Evolutionary conservation across 345 rosid genomes (phyloP).

Genomic region (Hibiscus trionum): DNA sequence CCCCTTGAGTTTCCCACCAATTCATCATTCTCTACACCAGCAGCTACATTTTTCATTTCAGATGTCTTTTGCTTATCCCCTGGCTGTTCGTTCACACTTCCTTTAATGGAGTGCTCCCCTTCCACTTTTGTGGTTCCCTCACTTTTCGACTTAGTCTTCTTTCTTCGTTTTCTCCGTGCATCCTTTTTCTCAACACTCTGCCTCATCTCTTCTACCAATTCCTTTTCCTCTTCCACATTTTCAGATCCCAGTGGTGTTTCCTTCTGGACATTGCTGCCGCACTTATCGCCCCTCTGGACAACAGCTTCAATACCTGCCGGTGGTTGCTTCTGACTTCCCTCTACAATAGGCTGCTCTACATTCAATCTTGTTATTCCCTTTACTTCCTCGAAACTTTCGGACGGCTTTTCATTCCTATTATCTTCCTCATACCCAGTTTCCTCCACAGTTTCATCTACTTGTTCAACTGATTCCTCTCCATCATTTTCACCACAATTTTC

Average conservation of each 20-base stretch:
- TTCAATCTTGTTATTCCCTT: background rate
- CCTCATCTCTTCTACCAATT: background rate
- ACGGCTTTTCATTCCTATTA: background rate
- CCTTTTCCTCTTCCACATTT: background rate
- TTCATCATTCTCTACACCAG: background rate
- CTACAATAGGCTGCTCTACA: background rate
- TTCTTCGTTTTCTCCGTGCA: background rate
- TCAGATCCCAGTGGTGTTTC: background rate
- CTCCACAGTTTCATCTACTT: background rate
- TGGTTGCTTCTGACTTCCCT: background rate
- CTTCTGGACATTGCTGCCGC: background rate
- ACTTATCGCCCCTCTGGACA: background rate
- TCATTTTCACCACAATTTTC: background rate
- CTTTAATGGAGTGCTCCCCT: background rate
- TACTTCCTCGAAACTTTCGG: conserved; percentile 9
- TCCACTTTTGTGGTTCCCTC: background rate
- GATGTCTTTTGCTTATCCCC: background rate
- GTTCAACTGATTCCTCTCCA: background rate
- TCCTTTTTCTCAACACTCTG: background rate
- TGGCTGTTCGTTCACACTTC: background rate
- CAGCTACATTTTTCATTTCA: background rate
- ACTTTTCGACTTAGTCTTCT: background rate
- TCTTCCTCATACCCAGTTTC: background rate
- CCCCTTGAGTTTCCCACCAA: background rate
- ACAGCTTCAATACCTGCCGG: background rate